A percentile compares a stretch with the other conserved stretches of the same genome.
These are phyloP conservation scores for Saussurea involucrata DNA, from an alignment of 129 eudicot species.

Conservation along the genomic window DNA sequence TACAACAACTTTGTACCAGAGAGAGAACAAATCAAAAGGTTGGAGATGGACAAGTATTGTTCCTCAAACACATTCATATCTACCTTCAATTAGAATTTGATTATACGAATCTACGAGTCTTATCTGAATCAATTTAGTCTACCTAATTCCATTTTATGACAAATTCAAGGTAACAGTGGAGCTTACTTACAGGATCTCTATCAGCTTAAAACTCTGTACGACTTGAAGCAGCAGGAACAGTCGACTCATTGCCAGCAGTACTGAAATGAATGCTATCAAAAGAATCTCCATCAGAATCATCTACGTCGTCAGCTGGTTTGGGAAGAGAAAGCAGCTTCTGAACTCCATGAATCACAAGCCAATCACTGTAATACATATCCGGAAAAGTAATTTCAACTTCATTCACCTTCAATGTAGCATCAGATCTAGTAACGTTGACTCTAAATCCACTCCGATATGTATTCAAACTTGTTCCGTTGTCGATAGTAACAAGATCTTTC, in stretches of 20 bases:
- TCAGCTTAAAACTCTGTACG: slow-evolving; percentile 2
- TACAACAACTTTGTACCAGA: neutral
- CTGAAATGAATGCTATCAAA: neutral
- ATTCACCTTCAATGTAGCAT: slow-evolving; percentile 35
- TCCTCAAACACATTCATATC: neutral
- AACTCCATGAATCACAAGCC: slow-evolving; percentile 67
- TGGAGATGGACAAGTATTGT: neutral
- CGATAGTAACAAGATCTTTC: slow-evolving; percentile 35
- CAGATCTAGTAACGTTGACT: slow-evolving; percentile 25
- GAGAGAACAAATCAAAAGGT: neutral
- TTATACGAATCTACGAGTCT: neutral
- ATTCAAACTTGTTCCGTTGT: slow-evolving; percentile 30
- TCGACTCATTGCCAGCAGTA: neutral
- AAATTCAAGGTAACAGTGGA: neutral
- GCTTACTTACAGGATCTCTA: slow-evolving; percentile 10
- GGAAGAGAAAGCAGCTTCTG: slow-evolving; percentile 20
- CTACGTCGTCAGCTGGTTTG: neutral
- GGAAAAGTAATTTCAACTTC: slow-evolving; percentile 42
- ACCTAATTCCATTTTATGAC: neutral
- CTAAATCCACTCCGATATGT: slow-evolving; percentile 41
- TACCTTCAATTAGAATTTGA: neutral
- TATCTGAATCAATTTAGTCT: slow-evolving; percentile 1
- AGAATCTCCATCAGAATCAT: slow-evolving; percentile 13
- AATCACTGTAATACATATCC: slow-evolving; percentile 39
- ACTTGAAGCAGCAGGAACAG: neutral